A percentile compares a stretch with the other conserved stretches of the same genome.
Evolutionary conservation across 225 moss, liverwort and hornwort genomes (phyloP).

Genomic region (Marchantia polymorpha): DNA sequence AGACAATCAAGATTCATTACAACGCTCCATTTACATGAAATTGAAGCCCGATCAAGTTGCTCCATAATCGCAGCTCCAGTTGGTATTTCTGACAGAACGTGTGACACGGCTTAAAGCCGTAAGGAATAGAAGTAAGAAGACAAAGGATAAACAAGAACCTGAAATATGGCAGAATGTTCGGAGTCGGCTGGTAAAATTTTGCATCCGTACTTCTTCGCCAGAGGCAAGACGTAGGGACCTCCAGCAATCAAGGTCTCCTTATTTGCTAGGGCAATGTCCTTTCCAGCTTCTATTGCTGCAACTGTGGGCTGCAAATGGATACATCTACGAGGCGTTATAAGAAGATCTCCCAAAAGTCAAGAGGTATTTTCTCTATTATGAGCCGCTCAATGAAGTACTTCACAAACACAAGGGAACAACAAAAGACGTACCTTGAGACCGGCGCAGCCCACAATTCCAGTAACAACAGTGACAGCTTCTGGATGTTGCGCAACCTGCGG

Average conservation of each 20-base stretch:
- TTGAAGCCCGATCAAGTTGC: background rate
- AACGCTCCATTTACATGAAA: background rate
- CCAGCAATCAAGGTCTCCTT: constrained; percentile 97
- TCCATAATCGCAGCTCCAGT: background rate
- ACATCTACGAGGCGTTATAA: background rate
- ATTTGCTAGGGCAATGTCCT: constrained; percentile 92
- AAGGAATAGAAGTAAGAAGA: background rate
- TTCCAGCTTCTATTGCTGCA: constrained; percentile 92
- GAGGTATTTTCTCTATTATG: background rate
- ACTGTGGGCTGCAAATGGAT: constrained; percentile 70
- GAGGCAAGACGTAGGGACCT: constrained; percentile 88
- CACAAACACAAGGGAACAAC: background rate
- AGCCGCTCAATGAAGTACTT: background rate
- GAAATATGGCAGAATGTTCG: constrained; percentile 96
- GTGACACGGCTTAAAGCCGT: too few relatives aligned
- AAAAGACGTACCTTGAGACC: constrained; percentile 61
- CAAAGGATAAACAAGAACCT: constrained; percentile 37
- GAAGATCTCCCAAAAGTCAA: background rate
- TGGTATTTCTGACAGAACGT: too few relatives aligned
- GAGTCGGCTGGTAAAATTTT: constrained; percentile 94
- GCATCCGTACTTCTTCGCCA: constrained; percentile 73
- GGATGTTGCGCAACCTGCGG: constrained; percentile 72
- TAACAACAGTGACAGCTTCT: constrained; percentile 67
- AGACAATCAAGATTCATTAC: background rate
- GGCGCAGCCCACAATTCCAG: constrained; percentile 74